These are phyloP conservation scores for Dendrobium chrysotoxum DNA, from an alignment of 106 monocot species.

Conservation along the genomic window DNA sequence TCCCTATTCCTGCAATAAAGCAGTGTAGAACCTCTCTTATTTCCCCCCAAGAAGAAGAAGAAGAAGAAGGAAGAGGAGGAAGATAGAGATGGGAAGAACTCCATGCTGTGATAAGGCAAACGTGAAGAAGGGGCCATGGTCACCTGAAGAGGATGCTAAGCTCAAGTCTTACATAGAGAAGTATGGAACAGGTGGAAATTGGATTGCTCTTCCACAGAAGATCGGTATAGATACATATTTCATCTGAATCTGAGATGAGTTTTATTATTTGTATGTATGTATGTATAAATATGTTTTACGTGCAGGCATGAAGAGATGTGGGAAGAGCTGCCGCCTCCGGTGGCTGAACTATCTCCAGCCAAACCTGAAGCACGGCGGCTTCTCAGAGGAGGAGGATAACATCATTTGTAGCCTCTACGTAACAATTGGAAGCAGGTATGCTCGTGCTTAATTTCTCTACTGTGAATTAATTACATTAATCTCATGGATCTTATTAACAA, in stretches of 20 bases:
- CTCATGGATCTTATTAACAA: not conserved
- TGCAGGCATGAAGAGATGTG: conserved; percentile 77
- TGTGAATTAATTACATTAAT: not conserved
- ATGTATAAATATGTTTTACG: not conserved
- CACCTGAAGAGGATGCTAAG: conserved; percentile 79
- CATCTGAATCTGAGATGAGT: not conserved
- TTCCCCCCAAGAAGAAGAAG: conserved; percentile 4
- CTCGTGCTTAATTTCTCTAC: not conserved
- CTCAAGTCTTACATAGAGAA: conserved; percentile 87
- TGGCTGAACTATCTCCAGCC: conserved; percentile 98
- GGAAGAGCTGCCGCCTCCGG: conserved; percentile 90
- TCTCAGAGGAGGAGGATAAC: conserved; percentile 92
- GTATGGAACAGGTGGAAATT: conserved; percentile 96
- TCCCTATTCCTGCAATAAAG: not conserved
- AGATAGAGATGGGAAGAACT: conserved; percentile 38
- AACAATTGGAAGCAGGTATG: conserved; percentile 81
- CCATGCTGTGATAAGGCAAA: conserved; percentile 93
- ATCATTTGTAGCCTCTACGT: conserved; percentile 83
- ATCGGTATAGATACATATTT: conserved; percentile 37
- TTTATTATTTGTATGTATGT: not conserved
- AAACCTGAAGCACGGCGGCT: conserved; percentile 58
- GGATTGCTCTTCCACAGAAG: conserved; percentile 93
- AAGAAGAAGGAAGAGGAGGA: conserved; percentile 9
- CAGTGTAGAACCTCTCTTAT: not conserved
- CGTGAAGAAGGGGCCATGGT: conserved; percentile 97